Evolutionary conservation across 108 stramenopile genomes (phyloP).

Genomic region (Seminavis robusta): DNA sequence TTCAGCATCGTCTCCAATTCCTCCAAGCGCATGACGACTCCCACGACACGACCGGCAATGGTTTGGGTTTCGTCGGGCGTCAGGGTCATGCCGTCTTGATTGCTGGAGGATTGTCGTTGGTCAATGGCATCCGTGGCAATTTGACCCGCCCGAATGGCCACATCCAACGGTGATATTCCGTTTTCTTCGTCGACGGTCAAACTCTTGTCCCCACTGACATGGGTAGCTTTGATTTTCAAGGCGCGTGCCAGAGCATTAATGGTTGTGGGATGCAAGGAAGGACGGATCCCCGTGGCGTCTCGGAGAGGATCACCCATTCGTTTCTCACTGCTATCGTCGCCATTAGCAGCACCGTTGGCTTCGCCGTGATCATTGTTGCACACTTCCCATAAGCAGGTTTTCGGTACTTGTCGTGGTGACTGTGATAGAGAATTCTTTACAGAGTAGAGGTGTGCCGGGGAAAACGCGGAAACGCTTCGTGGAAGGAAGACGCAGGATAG

Average conservation of each 20-base stretch:
- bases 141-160: slow-evolving; percentile 57
- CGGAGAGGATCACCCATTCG: slow-evolving; percentile 61
- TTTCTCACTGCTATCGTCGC: no score
- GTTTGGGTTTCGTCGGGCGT: slow-evolving; percentile 54
- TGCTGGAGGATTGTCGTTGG: slow-evolving; percentile 45
- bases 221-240: slow-evolving; percentile 37
- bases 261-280: slow-evolving; percentile 79
- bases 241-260: slow-evolving; percentile 81
- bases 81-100: slow-evolving; percentile 42
- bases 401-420: no score
- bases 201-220: not conserved
- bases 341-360: no score
- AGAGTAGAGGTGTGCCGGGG: no score
- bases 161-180: slow-evolving; percentile 43
- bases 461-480: no score
- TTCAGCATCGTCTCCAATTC: slow-evolving; percentile 49
- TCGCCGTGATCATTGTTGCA: no score
- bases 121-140: slow-evolving; percentile 58
- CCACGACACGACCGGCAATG: slow-evolving; percentile 77
- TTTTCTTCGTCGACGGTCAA: slow-evolving; percentile 15
- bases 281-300: slow-evolving; percentile 66
- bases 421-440: no score
- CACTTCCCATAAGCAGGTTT: no score
- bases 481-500: no score
- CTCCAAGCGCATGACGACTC: slow-evolving; percentile 76